Evolutionary conservation across 1,139 yeast species (phyloP).

Genomic region (Yamadazyma dushanensis): DNA sequence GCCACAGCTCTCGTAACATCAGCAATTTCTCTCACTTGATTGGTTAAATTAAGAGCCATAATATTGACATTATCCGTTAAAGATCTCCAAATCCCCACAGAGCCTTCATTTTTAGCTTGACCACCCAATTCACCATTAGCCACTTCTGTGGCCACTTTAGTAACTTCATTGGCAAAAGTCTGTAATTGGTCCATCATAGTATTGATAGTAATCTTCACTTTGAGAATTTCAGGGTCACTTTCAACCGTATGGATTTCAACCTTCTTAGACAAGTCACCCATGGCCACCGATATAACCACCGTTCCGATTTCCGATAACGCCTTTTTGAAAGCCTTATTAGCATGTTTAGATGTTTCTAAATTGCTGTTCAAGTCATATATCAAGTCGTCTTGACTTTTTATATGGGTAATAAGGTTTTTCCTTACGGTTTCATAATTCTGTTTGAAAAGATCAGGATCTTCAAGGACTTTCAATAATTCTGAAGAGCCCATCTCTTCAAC

Average conservation of each 20-base stretch:
- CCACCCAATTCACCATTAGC: constrained; percentile 90
- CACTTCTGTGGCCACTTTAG: constrained; percentile 84
- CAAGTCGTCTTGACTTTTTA: constrained; percentile 32
- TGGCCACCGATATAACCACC: constrained; percentile 80
- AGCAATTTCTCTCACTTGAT: constrained; percentile 82
- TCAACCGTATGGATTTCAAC: constrained; percentile 73
- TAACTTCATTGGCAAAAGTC: constrained; percentile 78
- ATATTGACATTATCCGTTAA: constrained; percentile 82
- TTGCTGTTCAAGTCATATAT: constrained; percentile 34
- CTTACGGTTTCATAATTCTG: constrained; percentile 34
- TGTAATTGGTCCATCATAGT: constrained; percentile 88
- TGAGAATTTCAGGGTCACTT: constrained; percentile 71
- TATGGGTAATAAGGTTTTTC: constrained; percentile 30
- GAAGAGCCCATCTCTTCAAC: constrained; percentile 30
- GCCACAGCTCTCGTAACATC: constrained; percentile 88
- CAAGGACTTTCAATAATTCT: constrained; percentile 36
- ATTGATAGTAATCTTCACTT: constrained; percentile 78
- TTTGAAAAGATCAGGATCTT: constrained; percentile 40
- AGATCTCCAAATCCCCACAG: constrained; percentile 85
- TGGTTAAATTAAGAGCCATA: constrained; percentile 83
- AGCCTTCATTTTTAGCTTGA: constrained; percentile 79
- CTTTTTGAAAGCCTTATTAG: constrained; percentile 74
- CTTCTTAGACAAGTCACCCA: constrained; percentile 80
- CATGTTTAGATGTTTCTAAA: constrained; percentile 56
- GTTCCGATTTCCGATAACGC: constrained; percentile 80